A percentile compares a stretch with the other conserved stretches of the same genome.
These are phyloP conservation scores for Aspergillus sergii DNA, from an alignment of 2,329 filamentous ascomycete species.

Conservation along the genomic window DNA sequence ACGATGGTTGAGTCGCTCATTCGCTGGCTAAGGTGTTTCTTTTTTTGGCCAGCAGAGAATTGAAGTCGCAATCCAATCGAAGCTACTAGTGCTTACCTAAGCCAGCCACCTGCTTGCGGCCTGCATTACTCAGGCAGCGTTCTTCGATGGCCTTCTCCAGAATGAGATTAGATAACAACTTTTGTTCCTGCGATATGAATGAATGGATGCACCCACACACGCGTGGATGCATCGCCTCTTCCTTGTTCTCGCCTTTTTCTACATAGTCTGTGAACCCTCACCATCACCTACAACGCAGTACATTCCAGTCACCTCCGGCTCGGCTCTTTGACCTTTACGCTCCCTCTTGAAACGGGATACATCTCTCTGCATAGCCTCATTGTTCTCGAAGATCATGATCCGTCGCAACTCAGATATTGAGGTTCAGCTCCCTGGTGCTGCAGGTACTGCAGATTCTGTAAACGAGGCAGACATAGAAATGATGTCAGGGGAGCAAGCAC, in stretches of 20 bases:
- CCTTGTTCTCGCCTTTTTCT: background rate
- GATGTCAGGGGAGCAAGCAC: slow-evolving; percentile 38
- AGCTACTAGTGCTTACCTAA: slow-evolving; percentile 27
- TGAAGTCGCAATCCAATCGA: background rate
- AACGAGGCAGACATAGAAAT: slow-evolving; percentile 46
- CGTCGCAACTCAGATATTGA: slow-evolving; percentile 48
- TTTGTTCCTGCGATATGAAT: background rate
- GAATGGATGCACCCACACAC: background rate
- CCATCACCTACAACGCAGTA: background rate
- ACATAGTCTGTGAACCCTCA: background rate
- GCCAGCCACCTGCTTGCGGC: slow-evolving; percentile 8
- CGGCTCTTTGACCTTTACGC: background rate
- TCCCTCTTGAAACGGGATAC: slow-evolving; percentile 38
- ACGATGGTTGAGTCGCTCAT: background rate
- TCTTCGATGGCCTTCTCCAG: slow-evolving; percentile 22
- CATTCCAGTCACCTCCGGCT: background rate
- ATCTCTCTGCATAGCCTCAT: slow-evolving; percentile 26
- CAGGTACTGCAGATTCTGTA: slow-evolving; percentile 25
- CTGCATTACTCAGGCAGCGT: slow-evolving; percentile 15
- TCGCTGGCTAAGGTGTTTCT: background rate
- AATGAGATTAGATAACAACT: background rate
- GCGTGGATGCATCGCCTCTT: background rate
- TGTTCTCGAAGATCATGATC: slow-evolving; percentile 33
- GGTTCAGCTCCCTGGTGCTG: slow-evolving; percentile 42
- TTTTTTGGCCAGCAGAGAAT: background rate